Percentiles rank a stretch among this genome's conserved stretches.
Conservation (phyloP, 2,329 filamentous ascomycete species). For the Sporothrix variecibatus region DNA sequence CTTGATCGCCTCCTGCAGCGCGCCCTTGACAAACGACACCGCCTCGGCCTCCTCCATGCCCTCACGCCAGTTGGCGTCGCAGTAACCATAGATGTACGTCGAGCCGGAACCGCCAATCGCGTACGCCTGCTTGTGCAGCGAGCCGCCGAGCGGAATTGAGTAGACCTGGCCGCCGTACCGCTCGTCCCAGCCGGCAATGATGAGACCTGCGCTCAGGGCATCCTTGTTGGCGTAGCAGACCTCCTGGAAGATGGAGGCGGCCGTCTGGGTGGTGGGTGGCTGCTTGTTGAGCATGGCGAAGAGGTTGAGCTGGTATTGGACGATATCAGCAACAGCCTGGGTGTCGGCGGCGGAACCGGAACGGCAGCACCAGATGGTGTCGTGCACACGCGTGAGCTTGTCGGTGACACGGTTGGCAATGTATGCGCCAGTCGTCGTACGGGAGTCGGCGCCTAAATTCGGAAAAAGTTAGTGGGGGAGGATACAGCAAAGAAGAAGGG, state of each 20-base stretch:
- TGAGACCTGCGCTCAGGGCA: constrained; percentile 86
- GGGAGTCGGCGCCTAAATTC: constrained; percentile 81
- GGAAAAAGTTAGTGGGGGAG: not conserved
- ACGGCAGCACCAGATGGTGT: constrained; percentile 99
- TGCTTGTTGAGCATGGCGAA: constrained; percentile 90
- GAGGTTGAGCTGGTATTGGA: constrained; percentile 92
- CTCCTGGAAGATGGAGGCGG: constrained; percentile 95
- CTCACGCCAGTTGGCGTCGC: constrained; percentile 93
- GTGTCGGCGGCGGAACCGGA: constrained; percentile 97
- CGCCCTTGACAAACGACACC: constrained; percentile 87
- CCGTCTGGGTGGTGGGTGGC: constrained; percentile 89
- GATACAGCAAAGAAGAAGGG: not conserved
- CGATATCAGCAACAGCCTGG: constrained; percentile 96
- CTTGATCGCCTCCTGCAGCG: constrained; percentile 92
- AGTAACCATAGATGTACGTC: constrained; percentile 99
- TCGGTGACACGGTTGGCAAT: constrained; percentile 99
- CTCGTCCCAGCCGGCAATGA: constrained; percentile 97
- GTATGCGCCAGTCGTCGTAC: constrained; percentile 96
- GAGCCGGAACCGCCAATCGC: constrained; percentile 95
- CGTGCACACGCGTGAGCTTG: constrained; percentile 97
- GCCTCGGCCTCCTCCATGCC: constrained; percentile 91
- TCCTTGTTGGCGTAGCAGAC: constrained; percentile 99
- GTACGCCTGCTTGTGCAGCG: constrained; percentile 95
- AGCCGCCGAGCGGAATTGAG: constrained; percentile 93
- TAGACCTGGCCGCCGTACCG: constrained; percentile 96